Percentiles rank a stretch among this genome's conserved stretches.
Conservation (phyloP, 2,329 filamentous ascomycete genomes). For the Fusarium nisikadoi region DNA sequence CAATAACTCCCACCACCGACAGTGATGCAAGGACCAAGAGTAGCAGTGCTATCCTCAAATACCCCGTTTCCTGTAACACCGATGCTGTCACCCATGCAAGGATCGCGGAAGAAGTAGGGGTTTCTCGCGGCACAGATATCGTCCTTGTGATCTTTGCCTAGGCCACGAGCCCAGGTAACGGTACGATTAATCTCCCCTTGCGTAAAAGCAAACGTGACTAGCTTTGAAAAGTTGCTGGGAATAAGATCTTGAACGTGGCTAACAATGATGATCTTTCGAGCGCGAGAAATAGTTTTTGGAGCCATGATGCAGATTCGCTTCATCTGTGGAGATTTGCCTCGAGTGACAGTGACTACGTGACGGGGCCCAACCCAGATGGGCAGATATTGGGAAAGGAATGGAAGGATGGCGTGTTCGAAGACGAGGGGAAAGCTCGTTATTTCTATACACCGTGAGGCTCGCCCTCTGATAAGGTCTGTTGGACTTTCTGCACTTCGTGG, state of each 20-base stretch:
- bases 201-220: conserved; percentile 53
- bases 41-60: conserved; percentile 53
- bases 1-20: conserved; percentile 54
- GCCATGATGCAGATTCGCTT: conserved; percentile 57
- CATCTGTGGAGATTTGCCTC: conserved; percentile 49
- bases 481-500: conserved; percentile 48
- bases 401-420: conserved; percentile 57
- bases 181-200: conserved; percentile 51
- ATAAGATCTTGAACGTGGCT: conserved; percentile 56
- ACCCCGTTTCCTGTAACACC: conserved; percentile 48
- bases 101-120: conserved; percentile 55
- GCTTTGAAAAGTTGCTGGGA: conserved; percentile 46
- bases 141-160: conserved; percentile 52
- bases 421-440: conserved; percentile 53
- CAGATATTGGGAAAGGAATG: conserved; percentile 55
- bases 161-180: conserved; percentile 53
- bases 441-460: conserved; percentile 47
- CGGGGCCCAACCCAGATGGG: conserved; percentile 55
- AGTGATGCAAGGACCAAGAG: conserved; percentile 54
- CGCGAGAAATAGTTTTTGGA: conserved; percentile 46
- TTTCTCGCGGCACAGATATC: conserved; percentile 56
- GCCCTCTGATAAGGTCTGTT: conserved; percentile 43
- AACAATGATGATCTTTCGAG: conserved; percentile 53
- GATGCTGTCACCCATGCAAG: conserved; percentile 59
- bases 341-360: conserved; percentile 53